phyloP scores from a whole-genome alignment of 176 grass and related monocot genomes.

The Ampelocalamus luodianensis region DNA sequence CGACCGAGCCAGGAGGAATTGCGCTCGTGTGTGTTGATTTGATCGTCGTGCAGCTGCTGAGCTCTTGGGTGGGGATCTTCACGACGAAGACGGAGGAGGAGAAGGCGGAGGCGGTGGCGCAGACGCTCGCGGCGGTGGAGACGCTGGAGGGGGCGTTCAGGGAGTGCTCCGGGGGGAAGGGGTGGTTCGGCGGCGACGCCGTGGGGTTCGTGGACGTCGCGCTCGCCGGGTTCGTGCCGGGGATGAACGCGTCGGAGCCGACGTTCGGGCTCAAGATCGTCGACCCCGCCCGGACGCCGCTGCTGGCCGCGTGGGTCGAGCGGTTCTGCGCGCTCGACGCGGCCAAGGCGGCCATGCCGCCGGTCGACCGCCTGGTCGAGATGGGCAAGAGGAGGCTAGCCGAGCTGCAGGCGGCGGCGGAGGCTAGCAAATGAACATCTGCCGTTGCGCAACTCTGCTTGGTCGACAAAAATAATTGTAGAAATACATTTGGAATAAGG shows the following conservation, averaged over 20 bases:
- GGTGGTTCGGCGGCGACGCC: slow-evolving; percentile 56
- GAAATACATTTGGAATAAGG: background rate
- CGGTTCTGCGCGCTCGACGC: slow-evolving; percentile 42
- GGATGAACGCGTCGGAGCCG: slow-evolving; percentile 45
- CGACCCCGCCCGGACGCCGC: slow-evolving; percentile 46
- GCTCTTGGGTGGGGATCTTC: slow-evolving; percentile 36
- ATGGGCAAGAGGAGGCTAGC: slow-evolving; percentile 39
- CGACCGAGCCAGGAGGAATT: background rate
- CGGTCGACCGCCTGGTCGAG: slow-evolving; percentile 20
- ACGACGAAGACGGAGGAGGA: background rate
- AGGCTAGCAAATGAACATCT: background rate
- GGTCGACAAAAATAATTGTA: background rate
- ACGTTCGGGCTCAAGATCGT: slow-evolving; percentile 30
- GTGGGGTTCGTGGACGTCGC: slow-evolving; percentile 59
- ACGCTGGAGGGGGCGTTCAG: slow-evolving; percentile 48
- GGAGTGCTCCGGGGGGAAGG: background rate
- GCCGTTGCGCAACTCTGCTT: background rate
- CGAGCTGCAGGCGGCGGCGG: background rate
- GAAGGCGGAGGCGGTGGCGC: slow-evolving; percentile 29
- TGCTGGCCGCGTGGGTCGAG: slow-evolving; percentile 50
- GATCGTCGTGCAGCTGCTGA: slow-evolving; percentile 27
- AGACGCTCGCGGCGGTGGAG: slow-evolving; percentile 15
- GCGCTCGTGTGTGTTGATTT: background rate
- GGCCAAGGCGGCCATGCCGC: slow-evolving; percentile 48
- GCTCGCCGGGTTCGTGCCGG: slow-evolving; percentile 51